Percentiles rank a stretch among this genome's conserved stretches.
Conservation (phyloP, 1,284 basidiomycete genomes). For the Bjerkandera adusta region DNA sequence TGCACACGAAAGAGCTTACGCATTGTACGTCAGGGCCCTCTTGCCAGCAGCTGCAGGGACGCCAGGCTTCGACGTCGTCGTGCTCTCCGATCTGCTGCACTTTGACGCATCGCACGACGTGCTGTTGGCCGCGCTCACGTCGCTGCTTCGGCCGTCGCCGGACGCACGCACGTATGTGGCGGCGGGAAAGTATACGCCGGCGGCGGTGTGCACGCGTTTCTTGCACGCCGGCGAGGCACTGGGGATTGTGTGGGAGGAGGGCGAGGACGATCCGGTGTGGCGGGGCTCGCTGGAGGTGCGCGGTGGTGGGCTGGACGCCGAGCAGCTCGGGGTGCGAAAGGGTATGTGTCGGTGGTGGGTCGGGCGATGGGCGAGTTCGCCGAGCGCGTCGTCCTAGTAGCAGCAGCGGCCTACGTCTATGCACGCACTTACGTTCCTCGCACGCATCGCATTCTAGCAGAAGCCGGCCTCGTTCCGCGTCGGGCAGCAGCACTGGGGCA, state of each 20-base stretch:
- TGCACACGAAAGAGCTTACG: neutral
- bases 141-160: constrained; percentile 43
- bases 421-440: no score
- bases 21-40: constrained; percentile 8
- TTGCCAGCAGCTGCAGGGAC: neutral
- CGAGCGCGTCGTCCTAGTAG: neutral
- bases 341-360: constrained; percentile 61
- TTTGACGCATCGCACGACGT: constrained; percentile 59
- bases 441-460: no score
- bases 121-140: constrained; percentile 48
- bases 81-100: constrained; percentile 70
- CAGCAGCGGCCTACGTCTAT: no score
- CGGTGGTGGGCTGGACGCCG: constrained; percentile 40
- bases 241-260: constrained; percentile 51
- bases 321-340: constrained; percentile 49
- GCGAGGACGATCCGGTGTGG: constrained; percentile 41
- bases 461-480: no score
- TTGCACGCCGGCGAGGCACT: constrained; percentile 36
- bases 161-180: constrained; percentile 54
- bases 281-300: constrained; percentile 44
- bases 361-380: constrained; percentile 40
- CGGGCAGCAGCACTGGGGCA: no score
- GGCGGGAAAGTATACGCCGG: constrained; percentile 60
- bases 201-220: constrained; percentile 55
- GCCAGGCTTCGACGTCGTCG: constrained; percentile 52